Base-by-base conservation (phyloP, 768 basidiomycete genomes). In the Ramaria sp. region DNA sequence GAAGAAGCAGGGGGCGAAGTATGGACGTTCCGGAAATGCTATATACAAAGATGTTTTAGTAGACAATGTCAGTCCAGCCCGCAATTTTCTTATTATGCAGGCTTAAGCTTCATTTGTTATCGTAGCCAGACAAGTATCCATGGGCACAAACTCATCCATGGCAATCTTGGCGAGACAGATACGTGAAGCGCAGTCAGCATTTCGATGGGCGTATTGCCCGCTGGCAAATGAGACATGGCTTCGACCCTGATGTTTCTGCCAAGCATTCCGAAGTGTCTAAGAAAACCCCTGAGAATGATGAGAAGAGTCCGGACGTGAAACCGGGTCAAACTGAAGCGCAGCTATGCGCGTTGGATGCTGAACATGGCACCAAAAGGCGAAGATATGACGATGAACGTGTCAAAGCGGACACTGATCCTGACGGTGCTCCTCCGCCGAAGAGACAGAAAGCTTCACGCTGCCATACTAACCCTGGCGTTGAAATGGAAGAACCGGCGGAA, bases 211-310 rank as follows among this genome's bases (percentile, higher is more conserved):
- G 27, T 11, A 59, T 59, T 27, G 15, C 20, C 10, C n/a, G 72
- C 72, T 37, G 68, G 68, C 49, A 76, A 51, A 3, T 19, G 49
- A 52, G 38, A 47, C 22, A 30, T 49, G 48, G 48, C 15, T 10
- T 49, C 24, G 48, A 49, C 27, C n/a, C 48, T 12, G 48, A 49
- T 49, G 10, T 27, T 27, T 2, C 27, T 2, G 27, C 27, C 27
- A 27, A 27, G 27, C 3, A 27, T 27, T 2, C 3, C 27, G 27
- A 27, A 27, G 3, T 7, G 22, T 10, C 7, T 17, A n/a, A n/a
- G 42, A 10, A n/a, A 19, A 17, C 17, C 42, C 20, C 17, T 7
- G 42, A 22, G 17, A 19, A 19, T n/a, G 1, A 19, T 22, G 42
- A 22, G 2, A 17, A n/a, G 20, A 19, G 7, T 7, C 42, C 42